Conservation (phyloP, 306 rosid species). For the Glycine soja region DNA sequence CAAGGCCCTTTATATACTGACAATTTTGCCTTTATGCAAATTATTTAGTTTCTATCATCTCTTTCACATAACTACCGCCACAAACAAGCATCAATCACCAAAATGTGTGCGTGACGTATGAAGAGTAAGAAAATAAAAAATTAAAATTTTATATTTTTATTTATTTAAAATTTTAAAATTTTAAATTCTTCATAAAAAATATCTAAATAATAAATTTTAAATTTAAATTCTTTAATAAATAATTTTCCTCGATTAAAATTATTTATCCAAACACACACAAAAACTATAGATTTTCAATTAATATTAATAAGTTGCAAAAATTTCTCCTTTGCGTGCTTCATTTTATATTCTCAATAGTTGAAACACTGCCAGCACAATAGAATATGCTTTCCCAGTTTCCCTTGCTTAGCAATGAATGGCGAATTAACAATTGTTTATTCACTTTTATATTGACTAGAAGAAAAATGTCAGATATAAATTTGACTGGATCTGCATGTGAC, state of each 20-base stretch:
- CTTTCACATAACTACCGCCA: constrained; percentile 24
- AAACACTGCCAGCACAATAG: constrained; percentile 40
- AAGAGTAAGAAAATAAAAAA: constrained; percentile 1
- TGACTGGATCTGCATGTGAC: background rate
- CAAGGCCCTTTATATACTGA: background rate
- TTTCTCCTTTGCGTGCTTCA: background rate
- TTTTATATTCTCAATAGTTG: background rate
- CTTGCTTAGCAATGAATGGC: constrained; percentile 36
- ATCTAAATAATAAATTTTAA: no score
- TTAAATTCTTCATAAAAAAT: no score
- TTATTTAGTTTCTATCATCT: constrained; percentile 8
- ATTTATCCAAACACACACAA: no score
- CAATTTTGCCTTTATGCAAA: constrained; percentile 37
- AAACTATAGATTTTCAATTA: constrained; percentile 9
- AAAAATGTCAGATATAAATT: constrained; percentile 13
- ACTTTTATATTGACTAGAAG: constrained; percentile 17
- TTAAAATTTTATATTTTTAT: no score
- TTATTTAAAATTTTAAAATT: no score
- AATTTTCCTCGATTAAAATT: no score
- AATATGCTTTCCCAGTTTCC: constrained; percentile 50
- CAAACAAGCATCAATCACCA: constrained; percentile 11
- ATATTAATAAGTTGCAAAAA: background rate
- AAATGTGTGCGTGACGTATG: background rate
- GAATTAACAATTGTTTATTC: constrained; percentile 34
- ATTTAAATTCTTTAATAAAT: no score